Evolutionary conservation across 345 rosid species (phyloP).

Genomic region (Odontarrhena argentea): DNA sequence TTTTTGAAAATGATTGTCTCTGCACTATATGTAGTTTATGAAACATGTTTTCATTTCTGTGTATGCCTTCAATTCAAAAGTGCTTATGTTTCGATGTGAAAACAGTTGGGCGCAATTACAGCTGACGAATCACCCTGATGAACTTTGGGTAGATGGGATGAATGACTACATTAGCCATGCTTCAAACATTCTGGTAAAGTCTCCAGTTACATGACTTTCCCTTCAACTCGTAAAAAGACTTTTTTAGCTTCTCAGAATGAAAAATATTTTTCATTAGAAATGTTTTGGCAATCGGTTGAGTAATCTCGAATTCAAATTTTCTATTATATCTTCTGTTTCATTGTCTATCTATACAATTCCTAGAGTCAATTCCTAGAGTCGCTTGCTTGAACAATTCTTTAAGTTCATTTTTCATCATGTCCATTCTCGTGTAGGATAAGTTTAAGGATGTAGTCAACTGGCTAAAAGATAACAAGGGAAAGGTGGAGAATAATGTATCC

Average conservation of each 20-base stretch:
- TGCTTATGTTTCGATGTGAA: conserved; percentile 28
- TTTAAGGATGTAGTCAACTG: conserved; percentile 86
- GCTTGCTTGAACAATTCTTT: conserved; percentile 5
- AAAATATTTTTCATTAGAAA: neutral
- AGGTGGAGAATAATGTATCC: conserved; percentile 49
- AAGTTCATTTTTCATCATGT: conserved; percentile 7
- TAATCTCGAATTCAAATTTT: neutral
- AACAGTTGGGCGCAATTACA: conserved; percentile 93
- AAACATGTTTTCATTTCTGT: neutral
- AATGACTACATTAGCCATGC: conserved; percentile 79
- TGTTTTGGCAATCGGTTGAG: conserved; percentile 1
- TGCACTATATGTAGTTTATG: neutral
- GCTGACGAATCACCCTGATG: conserved; percentile 91
- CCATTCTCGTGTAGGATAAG: conserved; percentile 56
- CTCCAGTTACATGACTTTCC: conserved; percentile 1
- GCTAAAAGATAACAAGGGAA: conserved; percentile 69
- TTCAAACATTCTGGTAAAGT: conserved; percentile 66
- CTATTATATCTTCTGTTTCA: neutral
- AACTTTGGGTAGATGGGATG: conserved; percentile 97
- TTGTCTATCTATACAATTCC: conserved; percentile 2
- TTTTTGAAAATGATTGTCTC: neutral
- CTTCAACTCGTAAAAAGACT: neutral
- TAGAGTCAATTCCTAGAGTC: neutral
- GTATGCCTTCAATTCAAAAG: neutral
- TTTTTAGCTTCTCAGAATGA: neutral